A percentile compares a stretch with the other conserved stretches of the same genome.
Evolutionary conservation across 768 basidiomycete species (phyloP).

Genomic region (Tulasnella sp.): DNA sequence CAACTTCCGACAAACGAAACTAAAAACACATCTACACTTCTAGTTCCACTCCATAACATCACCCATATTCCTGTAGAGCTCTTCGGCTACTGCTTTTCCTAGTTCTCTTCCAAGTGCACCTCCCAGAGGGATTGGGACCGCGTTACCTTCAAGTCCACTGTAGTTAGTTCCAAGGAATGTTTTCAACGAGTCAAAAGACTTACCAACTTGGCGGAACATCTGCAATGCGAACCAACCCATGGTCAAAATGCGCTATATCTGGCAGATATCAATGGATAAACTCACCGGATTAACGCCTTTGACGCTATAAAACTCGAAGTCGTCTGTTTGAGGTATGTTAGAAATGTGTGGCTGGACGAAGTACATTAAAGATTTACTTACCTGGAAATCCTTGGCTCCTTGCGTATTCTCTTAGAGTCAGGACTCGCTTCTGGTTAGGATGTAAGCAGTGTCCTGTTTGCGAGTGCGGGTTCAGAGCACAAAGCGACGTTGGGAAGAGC

Average conservation of each 20-base stretch:
- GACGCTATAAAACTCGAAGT: conserved; percentile 40
- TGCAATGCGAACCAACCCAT: conserved; percentile 39
- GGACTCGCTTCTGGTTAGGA: conserved; percentile 45
- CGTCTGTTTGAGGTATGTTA: no score
- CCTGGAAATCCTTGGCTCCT: conserved; percentile 73
- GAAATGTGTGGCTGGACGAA: no score
- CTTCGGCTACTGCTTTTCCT: neutral
- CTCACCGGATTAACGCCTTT: conserved; percentile 40
- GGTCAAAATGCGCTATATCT: neutral
- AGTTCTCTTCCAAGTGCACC: conserved; percentile 37
- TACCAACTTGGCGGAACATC: conserved; percentile 11
- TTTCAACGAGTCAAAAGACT: neutral
- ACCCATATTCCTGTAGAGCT: no score
- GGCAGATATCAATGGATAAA: conserved; percentile 15
- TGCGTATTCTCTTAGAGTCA: conserved; percentile 54
- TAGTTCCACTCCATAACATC: no score
- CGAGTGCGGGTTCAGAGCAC: neutral
- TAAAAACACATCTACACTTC: no score
- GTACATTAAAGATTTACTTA: no score
- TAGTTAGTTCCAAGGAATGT: no score
- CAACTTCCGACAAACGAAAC: no score
- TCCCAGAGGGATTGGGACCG: conserved; percentile 60
- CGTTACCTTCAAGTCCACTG: conserved; percentile 73
- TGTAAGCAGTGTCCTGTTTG: conserved; percentile 1
- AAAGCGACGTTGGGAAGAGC: neutral